Evolutionary conservation across 202 grass and related monocot species (phyloP).

Genomic region (Carex arenaria): DNA sequence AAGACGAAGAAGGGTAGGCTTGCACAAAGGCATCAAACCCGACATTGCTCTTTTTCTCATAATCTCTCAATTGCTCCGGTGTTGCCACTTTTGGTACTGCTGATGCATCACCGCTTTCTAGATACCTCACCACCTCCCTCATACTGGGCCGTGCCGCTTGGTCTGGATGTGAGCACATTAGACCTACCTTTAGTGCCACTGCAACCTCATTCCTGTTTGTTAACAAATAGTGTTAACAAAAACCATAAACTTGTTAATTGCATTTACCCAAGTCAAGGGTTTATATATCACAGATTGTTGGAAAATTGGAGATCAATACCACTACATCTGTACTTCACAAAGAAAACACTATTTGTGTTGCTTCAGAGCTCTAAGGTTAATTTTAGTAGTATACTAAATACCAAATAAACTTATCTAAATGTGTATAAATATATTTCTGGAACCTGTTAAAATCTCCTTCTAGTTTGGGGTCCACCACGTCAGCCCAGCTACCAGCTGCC

Average conservation of each 20-base stretch:
- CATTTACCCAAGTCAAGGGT: background rate
- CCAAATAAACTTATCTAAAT: background rate
- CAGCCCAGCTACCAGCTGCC: conserved; percentile 29
- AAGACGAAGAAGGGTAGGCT: conserved; percentile 68
- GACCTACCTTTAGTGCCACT: conserved; percentile 46
- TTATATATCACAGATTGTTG: background rate
- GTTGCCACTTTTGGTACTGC: conserved; percentile 45
- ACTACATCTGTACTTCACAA: background rate
- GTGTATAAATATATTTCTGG: background rate
- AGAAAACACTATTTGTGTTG: background rate
- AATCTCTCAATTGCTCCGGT: conserved; percentile 27
- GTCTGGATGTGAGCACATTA: conserved; percentile 60
- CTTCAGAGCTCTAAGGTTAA: background rate
- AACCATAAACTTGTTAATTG: background rate
- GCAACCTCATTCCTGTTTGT: conserved; percentile 21
- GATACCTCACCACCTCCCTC: conserved; percentile 59
- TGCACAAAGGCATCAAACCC: conserved; percentile 75
- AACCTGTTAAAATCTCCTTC: conserved; percentile 36
- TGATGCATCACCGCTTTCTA: conserved; percentile 36
- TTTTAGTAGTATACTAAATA: background rate
- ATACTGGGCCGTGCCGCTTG: conserved; percentile 42
- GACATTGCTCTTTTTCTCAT: conserved; percentile 29
- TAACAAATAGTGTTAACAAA: conserved; percentile 3
- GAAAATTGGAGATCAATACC: background rate
- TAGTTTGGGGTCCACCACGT: conserved; percentile 53